Evolutionary conservation across 306 rosid genomes (phyloP).

Genomic region (Casuarina equisetifolia): DNA sequence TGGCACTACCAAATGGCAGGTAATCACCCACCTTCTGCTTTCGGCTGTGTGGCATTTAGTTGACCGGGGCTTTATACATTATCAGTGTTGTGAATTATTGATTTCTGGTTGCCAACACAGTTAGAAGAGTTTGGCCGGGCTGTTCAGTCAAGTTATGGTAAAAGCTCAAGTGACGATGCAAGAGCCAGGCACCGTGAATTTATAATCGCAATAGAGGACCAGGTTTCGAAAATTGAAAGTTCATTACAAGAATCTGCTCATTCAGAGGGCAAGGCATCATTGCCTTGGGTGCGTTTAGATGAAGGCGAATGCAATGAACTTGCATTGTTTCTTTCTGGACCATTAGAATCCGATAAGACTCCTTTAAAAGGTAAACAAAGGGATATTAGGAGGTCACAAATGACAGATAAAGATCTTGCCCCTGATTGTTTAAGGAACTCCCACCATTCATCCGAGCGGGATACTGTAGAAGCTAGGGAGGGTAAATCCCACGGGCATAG

Average conservation of each 20-base stretch:
- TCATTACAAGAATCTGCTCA: conserved; percentile 50
- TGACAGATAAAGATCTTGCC: conserved; percentile 28
- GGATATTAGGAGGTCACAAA: conserved; percentile 38
- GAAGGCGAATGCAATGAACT: conserved; percentile 85
- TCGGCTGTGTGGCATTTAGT: neutral
- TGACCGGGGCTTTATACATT: neutral
- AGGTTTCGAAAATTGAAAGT: conserved; percentile 51
- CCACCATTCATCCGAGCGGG: conserved; percentile 36
- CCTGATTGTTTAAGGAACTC: conserved; percentile 37
- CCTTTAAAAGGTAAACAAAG: conserved; percentile 18
- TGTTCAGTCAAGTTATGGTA: conserved; percentile 59
- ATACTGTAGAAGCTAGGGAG: conserved; percentile 32
- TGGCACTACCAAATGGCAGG: conserved; percentile 99
- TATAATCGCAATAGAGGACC: conserved; percentile 58
- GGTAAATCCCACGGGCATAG: conserved; percentile 72
- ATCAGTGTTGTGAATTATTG: conserved; percentile 16
- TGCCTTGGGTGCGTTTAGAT: conserved; percentile 76
- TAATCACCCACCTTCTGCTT: conserved; percentile 20
- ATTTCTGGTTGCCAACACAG: conserved; percentile 50
- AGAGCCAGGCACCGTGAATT: conserved; percentile 73
- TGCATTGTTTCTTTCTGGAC: conserved; percentile 77
- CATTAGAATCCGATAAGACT: conserved; percentile 27
- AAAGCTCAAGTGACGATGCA: conserved; percentile 55
- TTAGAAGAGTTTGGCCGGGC: conserved; percentile 86
- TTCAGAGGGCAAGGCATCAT: conserved; percentile 50